Evolutionary conservation across 495 filamentous ascomycete genomes (phyloP).

Genomic region (Lichenothelia convexa): DNA sequence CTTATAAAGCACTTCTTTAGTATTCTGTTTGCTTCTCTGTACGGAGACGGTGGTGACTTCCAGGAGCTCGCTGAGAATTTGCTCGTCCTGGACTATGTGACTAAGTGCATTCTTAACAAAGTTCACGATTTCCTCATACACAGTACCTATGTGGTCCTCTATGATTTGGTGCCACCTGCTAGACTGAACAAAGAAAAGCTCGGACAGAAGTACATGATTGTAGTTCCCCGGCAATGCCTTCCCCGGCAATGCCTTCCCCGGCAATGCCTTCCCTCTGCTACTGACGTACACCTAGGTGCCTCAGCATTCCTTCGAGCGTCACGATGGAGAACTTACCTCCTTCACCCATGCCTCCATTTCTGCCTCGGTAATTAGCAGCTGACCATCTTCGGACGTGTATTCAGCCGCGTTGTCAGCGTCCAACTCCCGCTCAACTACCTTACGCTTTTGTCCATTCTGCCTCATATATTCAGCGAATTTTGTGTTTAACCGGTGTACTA

Average conservation of each 20-base stretch:
- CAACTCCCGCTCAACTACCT: not conserved
- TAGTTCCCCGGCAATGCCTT: slow-evolving; percentile 1
- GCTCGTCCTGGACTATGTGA: not conserved
- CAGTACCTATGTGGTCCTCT: not conserved
- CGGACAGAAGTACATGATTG: slow-evolving; percentile 1
- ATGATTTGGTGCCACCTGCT: not conserved
- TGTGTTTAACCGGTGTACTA: slow-evolving; percentile 36
- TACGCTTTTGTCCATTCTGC: not conserved
- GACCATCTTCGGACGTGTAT: slow-evolving; percentile 5
- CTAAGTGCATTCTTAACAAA: not conserved
- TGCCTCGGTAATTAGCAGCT: not conserved
- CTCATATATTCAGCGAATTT: slow-evolving; percentile 31
- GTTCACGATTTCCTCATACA: not conserved
- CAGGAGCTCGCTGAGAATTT: slow-evolving; percentile 1
- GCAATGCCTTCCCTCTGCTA: not conserved
- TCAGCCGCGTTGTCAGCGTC: no score
- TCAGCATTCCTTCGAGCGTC: not conserved
- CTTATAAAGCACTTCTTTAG: slow-evolving; percentile 3
- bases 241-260: not conserved
- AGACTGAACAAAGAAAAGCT: not conserved
- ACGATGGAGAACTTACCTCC: not conserved
- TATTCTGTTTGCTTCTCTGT: not conserved
- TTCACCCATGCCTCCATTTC: slow-evolving; percentile 1
- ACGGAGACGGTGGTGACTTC: not conserved
- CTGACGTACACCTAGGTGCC: not conserved